phyloP scores from a whole-genome alignment of 1,284 basidiomycete genomes.

The Apiotrichum laibachii region DNA sequence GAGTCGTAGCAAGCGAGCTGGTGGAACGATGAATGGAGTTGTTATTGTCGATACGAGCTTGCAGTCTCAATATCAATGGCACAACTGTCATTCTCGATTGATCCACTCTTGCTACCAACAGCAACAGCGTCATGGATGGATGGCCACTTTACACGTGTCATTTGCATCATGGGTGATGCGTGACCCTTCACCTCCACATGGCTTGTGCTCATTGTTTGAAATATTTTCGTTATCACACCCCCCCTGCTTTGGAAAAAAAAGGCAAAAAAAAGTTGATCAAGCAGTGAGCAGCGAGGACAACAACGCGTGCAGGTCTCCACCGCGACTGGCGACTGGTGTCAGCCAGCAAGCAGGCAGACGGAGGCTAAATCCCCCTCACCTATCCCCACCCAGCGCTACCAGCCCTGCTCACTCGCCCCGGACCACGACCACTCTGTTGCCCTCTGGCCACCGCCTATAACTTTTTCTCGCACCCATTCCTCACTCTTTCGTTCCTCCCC shows the following conservation, averaged over 20 bases:
- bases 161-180: no score
- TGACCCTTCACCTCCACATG: neutral
- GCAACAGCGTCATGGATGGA: neutral
- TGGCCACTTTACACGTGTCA: conserved; percentile 2
- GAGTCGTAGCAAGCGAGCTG: neutral
- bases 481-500: conserved; percentile 7
- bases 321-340: no score
- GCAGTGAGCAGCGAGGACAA: no score
- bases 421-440: no score
- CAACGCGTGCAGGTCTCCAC: no score
- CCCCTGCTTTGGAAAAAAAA: no score
- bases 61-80: no score
- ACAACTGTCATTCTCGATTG: neutral
- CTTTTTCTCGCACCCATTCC: conserved; percentile 16
- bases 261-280: no score
- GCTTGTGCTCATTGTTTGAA: neutral
- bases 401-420: no score
- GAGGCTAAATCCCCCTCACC: no score
- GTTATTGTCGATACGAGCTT: neutral
- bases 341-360: no score
- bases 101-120: neutral
- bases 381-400: no score
- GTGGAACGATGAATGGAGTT: neutral
- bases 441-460: neutral
- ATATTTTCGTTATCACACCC: neutral